Conservation (phyloP, 2,329 filamentous ascomycete species). For the Zymoseptoria ardabiliae region DNA sequence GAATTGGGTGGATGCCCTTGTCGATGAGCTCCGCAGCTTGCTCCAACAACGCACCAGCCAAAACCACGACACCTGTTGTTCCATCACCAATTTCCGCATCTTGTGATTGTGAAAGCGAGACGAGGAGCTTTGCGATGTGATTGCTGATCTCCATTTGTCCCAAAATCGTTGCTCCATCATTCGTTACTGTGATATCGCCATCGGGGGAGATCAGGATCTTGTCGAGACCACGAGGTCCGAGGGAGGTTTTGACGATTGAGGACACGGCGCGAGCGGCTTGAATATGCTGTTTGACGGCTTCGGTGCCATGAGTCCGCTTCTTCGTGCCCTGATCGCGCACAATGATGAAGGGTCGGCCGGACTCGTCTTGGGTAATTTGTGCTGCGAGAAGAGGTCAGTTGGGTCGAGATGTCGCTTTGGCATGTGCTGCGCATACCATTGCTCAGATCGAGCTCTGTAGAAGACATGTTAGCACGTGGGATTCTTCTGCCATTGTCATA, state of each 20-base stretch:
- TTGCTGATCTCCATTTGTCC: conserved; percentile 98
- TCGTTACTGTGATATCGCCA: conserved; percentile 97
- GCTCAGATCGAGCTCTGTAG: conserved; percentile 71
- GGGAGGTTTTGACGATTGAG: conserved; percentile 93
- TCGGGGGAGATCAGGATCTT: conserved; percentile 99
- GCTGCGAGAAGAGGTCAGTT: conserved; percentile 36
- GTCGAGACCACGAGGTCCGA: conserved; percentile 91
- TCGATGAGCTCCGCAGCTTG: conserved; percentile 97
- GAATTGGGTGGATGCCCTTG: conserved; percentile 98
- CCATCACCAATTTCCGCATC: conserved; percentile 98
- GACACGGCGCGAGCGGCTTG: conserved; percentile 92
- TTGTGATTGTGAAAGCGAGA: conserved; percentile 96
- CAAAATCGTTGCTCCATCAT: conserved; percentile 96
- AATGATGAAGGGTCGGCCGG: conserved; percentile 94
- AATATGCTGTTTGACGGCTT: conserved; percentile 97
- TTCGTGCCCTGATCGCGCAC: conserved; percentile 98
- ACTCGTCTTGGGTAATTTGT: conserved; percentile 89
- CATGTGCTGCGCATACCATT: conserved; percentile 54
- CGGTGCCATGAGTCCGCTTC: conserved; percentile 91
- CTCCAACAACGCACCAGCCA: conserved; percentile 89
- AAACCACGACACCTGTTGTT: conserved; percentile 92
- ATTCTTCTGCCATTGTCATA: conserved; percentile 48
- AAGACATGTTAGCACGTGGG: conserved; percentile 22
- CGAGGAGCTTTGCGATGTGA: conserved; percentile 92
- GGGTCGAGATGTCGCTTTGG: not conserved